phyloP scores from a whole-genome alignment of 139 green algal species.

The Mychonastes homosphaera region DNA sequence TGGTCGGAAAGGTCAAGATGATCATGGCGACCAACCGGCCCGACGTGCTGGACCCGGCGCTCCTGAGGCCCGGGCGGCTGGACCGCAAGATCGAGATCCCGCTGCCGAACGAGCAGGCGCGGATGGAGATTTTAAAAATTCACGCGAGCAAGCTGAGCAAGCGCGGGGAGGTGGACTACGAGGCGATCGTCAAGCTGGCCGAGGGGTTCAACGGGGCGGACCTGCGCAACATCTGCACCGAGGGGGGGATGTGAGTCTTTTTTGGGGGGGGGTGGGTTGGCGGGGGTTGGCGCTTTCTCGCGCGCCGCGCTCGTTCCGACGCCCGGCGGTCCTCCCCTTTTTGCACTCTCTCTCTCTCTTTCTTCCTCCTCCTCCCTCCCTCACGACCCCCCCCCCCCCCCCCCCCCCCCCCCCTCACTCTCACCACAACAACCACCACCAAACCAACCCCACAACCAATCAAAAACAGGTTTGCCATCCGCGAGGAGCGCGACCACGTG shows the following conservation, averaged over 20 bases:
- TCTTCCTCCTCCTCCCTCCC: no score
- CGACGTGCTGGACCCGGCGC: constrained; percentile 94
- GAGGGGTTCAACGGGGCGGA: constrained; percentile 98
- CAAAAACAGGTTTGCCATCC: constrained; percentile 92
- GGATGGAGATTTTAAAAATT: constrained; percentile 99
- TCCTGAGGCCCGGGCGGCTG: constrained; percentile 89
- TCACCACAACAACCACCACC: no score
- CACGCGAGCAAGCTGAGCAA: constrained; percentile 88
- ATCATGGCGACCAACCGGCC: constrained; percentile 91
- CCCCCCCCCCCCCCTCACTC: no score
- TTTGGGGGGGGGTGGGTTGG: no score
- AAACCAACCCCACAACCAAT: no score
- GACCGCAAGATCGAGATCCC: constrained; percentile 99
- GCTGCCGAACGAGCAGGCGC: constrained; percentile 89
- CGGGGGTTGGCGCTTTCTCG: no score
- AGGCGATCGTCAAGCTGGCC: constrained; percentile 91
- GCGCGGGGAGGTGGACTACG: constrained; percentile 97
- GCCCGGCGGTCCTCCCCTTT: no score
- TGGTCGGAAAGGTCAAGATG: constrained; percentile 92
- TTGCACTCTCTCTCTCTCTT: no score
- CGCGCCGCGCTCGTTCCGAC: no score
- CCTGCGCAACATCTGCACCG: constrained; percentile 98
- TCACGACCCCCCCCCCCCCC: no score
- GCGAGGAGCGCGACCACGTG: constrained; percentile 93
- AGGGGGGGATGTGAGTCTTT: constrained; percentile 91